Evolutionary conservation across 441 rosid genomes (phyloP).

Genomic region (Erodium trifolium): DNA sequence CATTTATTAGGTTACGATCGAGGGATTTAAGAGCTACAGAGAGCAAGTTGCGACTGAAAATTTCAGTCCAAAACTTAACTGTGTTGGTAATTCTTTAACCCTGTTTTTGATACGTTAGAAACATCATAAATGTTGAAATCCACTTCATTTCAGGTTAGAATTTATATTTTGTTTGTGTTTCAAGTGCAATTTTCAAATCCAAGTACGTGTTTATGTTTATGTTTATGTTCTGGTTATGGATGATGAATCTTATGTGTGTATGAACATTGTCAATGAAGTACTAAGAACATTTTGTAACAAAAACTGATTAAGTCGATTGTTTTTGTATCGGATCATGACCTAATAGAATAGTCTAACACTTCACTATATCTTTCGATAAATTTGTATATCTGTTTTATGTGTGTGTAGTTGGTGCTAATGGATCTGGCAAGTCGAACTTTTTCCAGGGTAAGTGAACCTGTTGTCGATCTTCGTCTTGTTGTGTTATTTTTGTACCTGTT

Average conservation of each 20-base stretch:
- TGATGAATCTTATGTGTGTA: not conserved
- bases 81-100: slow-evolving; percentile 57
- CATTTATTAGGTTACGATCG: slow-evolving; percentile 62
- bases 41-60: slow-evolving; percentile 87
- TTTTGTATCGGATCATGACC: no score
- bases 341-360: no score
- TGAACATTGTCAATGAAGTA: not conserved
- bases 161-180: not conserved
- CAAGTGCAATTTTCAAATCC: no score
- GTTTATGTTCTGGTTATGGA: not conserved
- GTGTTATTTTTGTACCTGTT: slow-evolving; percentile 9
- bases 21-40: slow-evolving; percentile 94
- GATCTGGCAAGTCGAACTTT: slow-evolving; percentile 95
- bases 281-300: no score
- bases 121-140: not conserved
- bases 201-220: not conserved
- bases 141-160: not conserved
- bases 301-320: no score
- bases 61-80: slow-evolving; percentile 79
- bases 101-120: not conserved
- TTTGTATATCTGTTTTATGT: slow-evolving; percentile 10
- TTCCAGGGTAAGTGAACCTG: slow-evolving; percentile 63
- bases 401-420: slow-evolving; percentile 91
- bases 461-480: slow-evolving; percentile 10
- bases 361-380: no score